Evolutionary conservation across 495 filamentous ascomycete species (phyloP).

Genomic region (Talaromyces proteolyticus): DNA sequence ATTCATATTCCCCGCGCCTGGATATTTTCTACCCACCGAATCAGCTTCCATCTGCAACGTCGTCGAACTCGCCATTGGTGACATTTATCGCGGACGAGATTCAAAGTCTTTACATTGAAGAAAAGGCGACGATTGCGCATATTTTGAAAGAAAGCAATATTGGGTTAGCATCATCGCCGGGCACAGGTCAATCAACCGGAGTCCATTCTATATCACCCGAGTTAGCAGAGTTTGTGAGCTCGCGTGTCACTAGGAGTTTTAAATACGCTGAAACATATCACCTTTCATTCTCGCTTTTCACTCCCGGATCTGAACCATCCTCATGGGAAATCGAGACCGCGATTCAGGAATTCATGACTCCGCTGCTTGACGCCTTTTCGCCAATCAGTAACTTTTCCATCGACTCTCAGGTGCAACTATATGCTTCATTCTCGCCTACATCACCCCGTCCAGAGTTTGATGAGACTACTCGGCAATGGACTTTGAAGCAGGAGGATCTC

Average conservation of each 20-base stretch:
- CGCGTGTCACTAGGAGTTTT: conserved; percentile 69
- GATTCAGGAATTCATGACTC: conserved; percentile 73
- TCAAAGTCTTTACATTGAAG: conserved; percentile 75
- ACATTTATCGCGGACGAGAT: conserved; percentile 76
- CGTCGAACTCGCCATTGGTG: conserved; percentile 68
- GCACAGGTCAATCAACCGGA: conserved; percentile 22
- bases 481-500: conserved; percentile 79
- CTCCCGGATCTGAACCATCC: conserved; percentile 66
- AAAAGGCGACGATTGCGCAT: conserved; percentile 82
- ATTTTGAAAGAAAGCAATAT: conserved; percentile 46
- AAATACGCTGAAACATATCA: conserved; percentile 95
- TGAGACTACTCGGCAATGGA: conserved; percentile 46
- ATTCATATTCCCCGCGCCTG: conserved; percentile 63
- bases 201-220: conserved; percentile 36
- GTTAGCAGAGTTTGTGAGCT: conserved; percentile 45
- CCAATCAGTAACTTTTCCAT: conserved; percentile 93
- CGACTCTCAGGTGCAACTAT: conserved; percentile 93
- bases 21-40: conserved; percentile 76
- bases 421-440: conserved; percentile 73
- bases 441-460: conserved; percentile 55
- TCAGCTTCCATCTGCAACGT: conserved; percentile 61
- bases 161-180: conserved; percentile 16
- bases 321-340: conserved; percentile 89
- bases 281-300: conserved; percentile 92
- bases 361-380: conserved; percentile 69